Percentiles rank a stretch among this genome's conserved stretches.
phyloP scores from a whole-genome alignment of 352 stramenopile genomes.

The Achlya hypogyna region DNA sequence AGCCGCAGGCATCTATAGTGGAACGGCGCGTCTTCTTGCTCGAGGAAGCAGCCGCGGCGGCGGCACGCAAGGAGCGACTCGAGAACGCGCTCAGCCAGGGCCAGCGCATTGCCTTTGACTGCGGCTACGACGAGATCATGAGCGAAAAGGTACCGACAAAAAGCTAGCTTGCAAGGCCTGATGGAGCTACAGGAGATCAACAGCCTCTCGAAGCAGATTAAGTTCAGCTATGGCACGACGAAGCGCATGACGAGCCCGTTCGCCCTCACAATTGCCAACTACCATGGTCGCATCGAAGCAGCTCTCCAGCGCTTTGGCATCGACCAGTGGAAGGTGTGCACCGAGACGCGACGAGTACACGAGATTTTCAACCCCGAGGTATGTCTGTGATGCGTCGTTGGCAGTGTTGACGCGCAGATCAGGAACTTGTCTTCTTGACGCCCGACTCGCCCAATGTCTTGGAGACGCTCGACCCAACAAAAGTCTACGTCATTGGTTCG shows the following conservation, averaged over 20 bases:
- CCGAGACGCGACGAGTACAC: conserved; percentile 33
- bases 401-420: not conserved
- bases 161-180: not conserved
- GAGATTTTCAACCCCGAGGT: conserved; percentile 30
- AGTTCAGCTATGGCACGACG: conserved; percentile 55
- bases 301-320: conserved; percentile 56
- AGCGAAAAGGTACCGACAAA: conserved; percentile 47
- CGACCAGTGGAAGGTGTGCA: conserved; percentile 50
- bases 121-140: conserved; percentile 73
- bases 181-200: conserved; percentile 31
- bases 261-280: conserved; percentile 50
- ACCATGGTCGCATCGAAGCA: conserved; percentile 32
- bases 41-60: conserved; percentile 24
- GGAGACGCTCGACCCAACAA: conserved; percentile 39
- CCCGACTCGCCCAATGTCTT: conserved; percentile 63
- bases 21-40: conserved; percentile 40
- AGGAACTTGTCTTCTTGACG: conserved; percentile 66
- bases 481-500: conserved; percentile 66
- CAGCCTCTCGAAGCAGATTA: conserved; percentile 68
- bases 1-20: conserved; percentile 25
- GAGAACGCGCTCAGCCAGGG: conserved; percentile 27
- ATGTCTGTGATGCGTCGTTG: not conserved
- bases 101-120: conserved; percentile 51
- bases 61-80: conserved; percentile 28
- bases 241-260: conserved; percentile 61